Evolutionary conservation across 371 early-diverging fungal species (phyloP), one percentile per base, ranked within the genome.

Genomic region (Apophysomyces variabilis): DNA sequence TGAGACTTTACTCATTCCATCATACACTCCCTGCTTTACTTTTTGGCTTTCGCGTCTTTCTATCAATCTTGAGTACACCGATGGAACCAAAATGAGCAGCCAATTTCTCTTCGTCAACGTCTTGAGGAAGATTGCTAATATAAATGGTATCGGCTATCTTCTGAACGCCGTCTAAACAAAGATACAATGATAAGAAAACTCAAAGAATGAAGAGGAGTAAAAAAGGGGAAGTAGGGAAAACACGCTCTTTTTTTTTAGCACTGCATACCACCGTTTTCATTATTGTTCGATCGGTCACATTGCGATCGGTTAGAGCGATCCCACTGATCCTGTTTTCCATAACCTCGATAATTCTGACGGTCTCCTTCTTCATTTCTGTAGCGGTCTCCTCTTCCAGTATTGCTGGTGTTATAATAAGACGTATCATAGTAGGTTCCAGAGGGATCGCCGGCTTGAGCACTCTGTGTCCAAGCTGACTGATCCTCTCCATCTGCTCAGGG

Each of bases 21-120:
- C 16, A 6, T 44, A 8, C 11, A 43, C 32, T 35, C 32, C 7
- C 38, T 6, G 35, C 7, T 73, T 64, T 80, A 86, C 86, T 87
- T 64, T 87, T 91, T 8, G 88, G 86, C 38, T 77, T 69, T 63
- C 71, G 69, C n/a, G 85, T 75, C 66, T 86, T 85, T 66, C 86
- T 87, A 74, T 91, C 90, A 4, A 71, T 85, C 77, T 90, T 91
- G 66, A 91, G 85, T 32, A 87, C 78, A n/a, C 92, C 92, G 68
- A 91, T 88, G 21, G 85, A 79, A 11, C 85, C 85, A 74, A 91
- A 91, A 63, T 76, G 80, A 9, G 85, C 82, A 38, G 79, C 83
- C 21, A 91, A 73, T 39, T 83, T 83, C n/a, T 81, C 80, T 67
- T 89, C 92, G 6, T 90, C 85, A 18, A 80, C 75, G 14, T 80